These are phyloP conservation scores for Microdochium paspali DNA, from an alignment of 2,329 filamentous ascomycete genomes.

Conservation along the genomic window DNA sequence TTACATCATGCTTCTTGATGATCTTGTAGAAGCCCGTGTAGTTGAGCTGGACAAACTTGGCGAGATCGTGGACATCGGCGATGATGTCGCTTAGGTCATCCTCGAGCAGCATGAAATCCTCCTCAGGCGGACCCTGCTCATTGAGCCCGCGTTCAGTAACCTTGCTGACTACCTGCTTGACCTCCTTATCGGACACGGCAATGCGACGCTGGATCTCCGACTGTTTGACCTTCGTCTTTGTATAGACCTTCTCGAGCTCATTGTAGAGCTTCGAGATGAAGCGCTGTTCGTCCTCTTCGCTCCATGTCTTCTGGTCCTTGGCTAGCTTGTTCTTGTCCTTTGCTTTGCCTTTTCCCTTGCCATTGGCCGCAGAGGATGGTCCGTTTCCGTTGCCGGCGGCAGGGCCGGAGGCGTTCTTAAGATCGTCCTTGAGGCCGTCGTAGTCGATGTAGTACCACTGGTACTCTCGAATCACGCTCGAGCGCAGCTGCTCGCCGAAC, in stretches of 20 bases:
- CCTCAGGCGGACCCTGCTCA: slow-evolving; percentile 62
- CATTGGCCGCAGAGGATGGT: slow-evolving; percentile 17
- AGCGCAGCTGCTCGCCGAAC: slow-evolving; percentile 95
- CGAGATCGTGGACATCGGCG: slow-evolving; percentile 93
- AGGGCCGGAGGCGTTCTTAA: slow-evolving; percentile 62
- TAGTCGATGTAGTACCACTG: slow-evolving; percentile 99
- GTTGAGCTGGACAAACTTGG: slow-evolving; percentile 97
- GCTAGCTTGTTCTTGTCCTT: slow-evolving; percentile 26
- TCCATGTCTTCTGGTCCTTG: slow-evolving; percentile 54
- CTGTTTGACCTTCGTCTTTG: slow-evolving; percentile 94
- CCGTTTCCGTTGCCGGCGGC: slow-evolving; percentile 23
- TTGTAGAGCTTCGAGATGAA: slow-evolving; percentile 83
- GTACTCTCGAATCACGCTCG: slow-evolving; percentile 93
- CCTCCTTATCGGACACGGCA: slow-evolving; percentile 77
- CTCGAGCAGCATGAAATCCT: slow-evolving; percentile 89
- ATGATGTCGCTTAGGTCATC: slow-evolving; percentile 96
- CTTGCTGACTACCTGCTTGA: slow-evolving; percentile 69
- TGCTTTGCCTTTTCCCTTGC: slow-evolving; percentile 25
- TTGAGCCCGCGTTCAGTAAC: slow-evolving; percentile 54
- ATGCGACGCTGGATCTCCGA: slow-evolving; percentile 92
- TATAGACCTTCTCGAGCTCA: slow-evolving; percentile 95
- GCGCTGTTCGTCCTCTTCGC: slow-evolving; percentile 79
- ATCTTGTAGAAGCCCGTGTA: slow-evolving; percentile 99
- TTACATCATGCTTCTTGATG: slow-evolving; percentile 97
- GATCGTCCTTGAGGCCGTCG: slow-evolving; percentile 79